phyloP scores from a whole-genome alignment of 768 basidiomycete species.

The Hypsizygus marmoreus region DNA sequence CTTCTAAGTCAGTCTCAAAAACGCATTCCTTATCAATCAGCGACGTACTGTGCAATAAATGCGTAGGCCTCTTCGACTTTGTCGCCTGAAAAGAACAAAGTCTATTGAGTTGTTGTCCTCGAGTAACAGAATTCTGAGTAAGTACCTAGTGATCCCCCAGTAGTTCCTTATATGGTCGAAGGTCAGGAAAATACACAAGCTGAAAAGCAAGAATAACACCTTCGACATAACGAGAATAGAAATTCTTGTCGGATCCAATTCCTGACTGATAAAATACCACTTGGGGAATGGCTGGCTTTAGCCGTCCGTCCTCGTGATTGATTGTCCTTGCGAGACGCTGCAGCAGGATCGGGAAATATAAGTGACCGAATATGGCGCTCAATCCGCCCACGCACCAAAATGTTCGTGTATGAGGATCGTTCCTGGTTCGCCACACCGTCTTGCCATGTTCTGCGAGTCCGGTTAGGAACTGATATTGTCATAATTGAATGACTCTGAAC shows the following conservation, averaged over 20 bases:
- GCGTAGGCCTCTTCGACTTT: slow-evolving; percentile 80
- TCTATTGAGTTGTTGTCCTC: too few species aligned
- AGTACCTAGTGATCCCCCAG: slow-evolving; percentile 62
- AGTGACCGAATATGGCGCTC: background rate
- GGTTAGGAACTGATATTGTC: background rate
- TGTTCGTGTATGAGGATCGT: slow-evolving; percentile 55
- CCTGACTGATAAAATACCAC: slow-evolving; percentile 68
- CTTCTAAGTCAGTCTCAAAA: background rate
- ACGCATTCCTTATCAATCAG: background rate
- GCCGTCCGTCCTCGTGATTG: slow-evolving; percentile 48
- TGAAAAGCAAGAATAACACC: slow-evolving; percentile 35
- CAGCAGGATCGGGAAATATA: background rate
- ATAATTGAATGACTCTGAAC: slow-evolving; percentile 18
- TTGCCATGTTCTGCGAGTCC: slow-evolving; percentile 63
- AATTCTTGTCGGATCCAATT: slow-evolving; percentile 56
- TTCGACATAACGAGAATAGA: slow-evolving; percentile 62
- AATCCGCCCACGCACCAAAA: slow-evolving; percentile 43
- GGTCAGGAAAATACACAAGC: background rate
- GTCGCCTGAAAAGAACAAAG: slow-evolving; percentile 46
- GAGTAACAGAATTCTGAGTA: background rate
- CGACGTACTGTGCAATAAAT: slow-evolving; percentile 75
- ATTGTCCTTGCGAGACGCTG: slow-evolving; percentile 59
- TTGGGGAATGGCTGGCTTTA: slow-evolving; percentile 49
- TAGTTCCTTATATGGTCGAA: slow-evolving; percentile 47
- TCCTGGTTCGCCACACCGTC: slow-evolving; percentile 53